Evolutionary conservation across 2,329 filamentous ascomycete genomes (phyloP).

Genomic region (Huntiella decipiens): DNA sequence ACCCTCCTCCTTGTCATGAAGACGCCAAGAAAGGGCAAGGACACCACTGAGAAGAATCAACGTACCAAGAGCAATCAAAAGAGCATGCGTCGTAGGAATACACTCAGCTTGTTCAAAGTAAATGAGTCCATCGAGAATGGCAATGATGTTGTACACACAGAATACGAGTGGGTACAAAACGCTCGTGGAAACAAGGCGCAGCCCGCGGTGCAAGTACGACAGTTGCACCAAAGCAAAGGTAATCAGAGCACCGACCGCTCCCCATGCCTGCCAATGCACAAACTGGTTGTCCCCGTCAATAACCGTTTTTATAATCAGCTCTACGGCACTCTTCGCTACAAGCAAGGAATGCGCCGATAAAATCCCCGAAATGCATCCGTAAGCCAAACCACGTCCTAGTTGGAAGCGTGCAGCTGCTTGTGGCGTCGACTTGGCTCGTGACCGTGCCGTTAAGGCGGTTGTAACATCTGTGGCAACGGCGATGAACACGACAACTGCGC

Average conservation of each 20-base stretch:
- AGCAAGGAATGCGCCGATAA: conserved; percentile 84
- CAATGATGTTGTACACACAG: conserved; percentile 97
- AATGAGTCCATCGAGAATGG: conserved; percentile 89
- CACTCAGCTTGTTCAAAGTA: conserved; percentile 83
- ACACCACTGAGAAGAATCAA: conserved; percentile 73
- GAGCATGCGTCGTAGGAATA: conserved; percentile 56
- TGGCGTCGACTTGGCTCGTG: conserved; percentile 33
- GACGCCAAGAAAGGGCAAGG: conserved; percentile 78
- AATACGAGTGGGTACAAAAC: conserved; percentile 94
- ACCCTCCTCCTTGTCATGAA: conserved; percentile 44
- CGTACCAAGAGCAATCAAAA: conserved; percentile 72
- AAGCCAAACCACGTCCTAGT: conserved; percentile 64
- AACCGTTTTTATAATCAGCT: conserved; percentile 73
- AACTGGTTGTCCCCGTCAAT: conserved; percentile 84
- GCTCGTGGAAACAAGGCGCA: conserved; percentile 89
- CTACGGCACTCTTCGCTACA: conserved; percentile 89
- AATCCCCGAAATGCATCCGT: conserved; percentile 79
- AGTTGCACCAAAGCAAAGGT: conserved; percentile 72
- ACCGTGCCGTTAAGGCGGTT: conserved; percentile 26
- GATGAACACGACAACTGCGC: conserved; percentile 50
- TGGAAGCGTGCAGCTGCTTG: conserved; percentile 33
- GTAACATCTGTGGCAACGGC: conserved; percentile 42
- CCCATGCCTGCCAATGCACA: conserved; percentile 85
- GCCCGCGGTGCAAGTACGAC: conserved; percentile 82
- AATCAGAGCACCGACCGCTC: conserved; percentile 66